These are phyloP conservation scores for Amauroascus niger DNA, from an alignment of 2,329 filamentous ascomycete species.

Conservation along the genomic window DNA sequence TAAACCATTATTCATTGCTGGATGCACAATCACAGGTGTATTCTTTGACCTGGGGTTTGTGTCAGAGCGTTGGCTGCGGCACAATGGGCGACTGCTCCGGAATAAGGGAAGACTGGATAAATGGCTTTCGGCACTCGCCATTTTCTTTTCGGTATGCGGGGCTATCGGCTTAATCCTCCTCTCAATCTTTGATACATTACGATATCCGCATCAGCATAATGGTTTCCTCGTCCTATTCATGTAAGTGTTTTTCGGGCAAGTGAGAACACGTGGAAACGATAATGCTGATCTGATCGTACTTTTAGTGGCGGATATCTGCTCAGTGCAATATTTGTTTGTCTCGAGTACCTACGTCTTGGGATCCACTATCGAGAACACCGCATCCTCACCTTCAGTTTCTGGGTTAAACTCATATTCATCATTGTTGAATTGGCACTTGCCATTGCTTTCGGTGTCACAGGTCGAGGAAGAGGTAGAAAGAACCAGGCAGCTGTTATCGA, in stretches of 20 bases:
- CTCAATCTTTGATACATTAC: conserved; percentile 73
- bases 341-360: conserved; percentile 79
- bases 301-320: conserved; percentile 62
- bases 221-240: conserved; percentile 76
- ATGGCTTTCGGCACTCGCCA: conserved; percentile 30
- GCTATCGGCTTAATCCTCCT: conserved; percentile 72
- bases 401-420: conserved; percentile 78
- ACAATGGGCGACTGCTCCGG: conserved; percentile 64
- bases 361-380: conserved; percentile 62
- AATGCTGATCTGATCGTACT: background rate
- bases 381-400: conserved; percentile 69
- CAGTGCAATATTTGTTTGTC: conserved; percentile 78
- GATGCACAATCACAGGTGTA: conserved; percentile 56
- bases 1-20: conserved; percentile 55
- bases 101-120: conserved; percentile 48
- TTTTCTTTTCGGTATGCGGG: conserved; percentile 60
- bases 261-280: background rate
- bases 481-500: conserved; percentile 71
- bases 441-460: conserved; percentile 53
- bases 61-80: conserved; percentile 74
- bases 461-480: conserved; percentile 39
- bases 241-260: conserved; percentile 19
- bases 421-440: conserved; percentile 63
- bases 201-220: conserved; percentile 58
- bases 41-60: conserved; percentile 73